A percentile compares a stretch with the other conserved stretches of the same genome.
These are phyloP conservation scores for Naganishia randhawae DNA, from an alignment of 768 basidiomycete species.

Conservation along the genomic window DNA sequence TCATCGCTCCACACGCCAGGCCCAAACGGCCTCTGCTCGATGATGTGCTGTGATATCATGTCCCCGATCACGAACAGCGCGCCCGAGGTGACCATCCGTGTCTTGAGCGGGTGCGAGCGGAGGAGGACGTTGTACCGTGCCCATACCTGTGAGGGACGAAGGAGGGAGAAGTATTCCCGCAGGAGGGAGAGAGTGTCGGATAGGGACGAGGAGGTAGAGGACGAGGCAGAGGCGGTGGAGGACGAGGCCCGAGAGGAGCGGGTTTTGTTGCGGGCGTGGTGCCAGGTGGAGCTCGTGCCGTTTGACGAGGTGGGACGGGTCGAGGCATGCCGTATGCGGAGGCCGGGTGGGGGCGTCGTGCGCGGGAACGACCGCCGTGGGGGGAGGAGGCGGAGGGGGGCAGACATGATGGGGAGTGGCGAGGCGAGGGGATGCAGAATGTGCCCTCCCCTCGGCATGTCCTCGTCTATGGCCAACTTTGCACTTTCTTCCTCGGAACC, in stretches of 20 bases:
- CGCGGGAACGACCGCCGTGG: neutral
- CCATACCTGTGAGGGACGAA: neutral
- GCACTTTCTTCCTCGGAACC: neutral
- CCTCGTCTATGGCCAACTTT: neutral
- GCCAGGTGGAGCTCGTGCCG: neutral
- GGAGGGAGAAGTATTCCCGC: neutral
- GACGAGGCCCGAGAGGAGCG: neutral
- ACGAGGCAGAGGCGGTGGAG: slow-evolving; percentile 10
- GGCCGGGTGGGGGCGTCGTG: neutral
- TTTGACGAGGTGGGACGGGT: neutral
- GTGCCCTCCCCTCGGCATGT: neutral
- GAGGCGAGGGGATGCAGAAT: neutral
- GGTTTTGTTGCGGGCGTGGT: neutral
- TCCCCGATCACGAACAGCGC: slow-evolving; percentile 42
- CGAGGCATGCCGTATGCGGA: neutral
- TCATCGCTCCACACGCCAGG: slow-evolving; percentile 12
- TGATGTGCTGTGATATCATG: slow-evolving; percentile 42
- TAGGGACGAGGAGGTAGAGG: neutral
- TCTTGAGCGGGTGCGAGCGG: slow-evolving; percentile 37
- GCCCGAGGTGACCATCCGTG: slow-evolving; percentile 44
- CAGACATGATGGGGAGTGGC: neutral
- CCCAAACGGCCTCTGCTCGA: slow-evolving; percentile 37
- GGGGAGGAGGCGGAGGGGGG: neutral
- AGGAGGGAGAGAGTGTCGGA: neutral
- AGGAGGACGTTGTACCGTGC: neutral